These are phyloP conservation scores for Magnaporthiopsis incrustans DNA, from an alignment of 2,329 filamentous ascomycete species.

Conservation along the genomic window DNA sequence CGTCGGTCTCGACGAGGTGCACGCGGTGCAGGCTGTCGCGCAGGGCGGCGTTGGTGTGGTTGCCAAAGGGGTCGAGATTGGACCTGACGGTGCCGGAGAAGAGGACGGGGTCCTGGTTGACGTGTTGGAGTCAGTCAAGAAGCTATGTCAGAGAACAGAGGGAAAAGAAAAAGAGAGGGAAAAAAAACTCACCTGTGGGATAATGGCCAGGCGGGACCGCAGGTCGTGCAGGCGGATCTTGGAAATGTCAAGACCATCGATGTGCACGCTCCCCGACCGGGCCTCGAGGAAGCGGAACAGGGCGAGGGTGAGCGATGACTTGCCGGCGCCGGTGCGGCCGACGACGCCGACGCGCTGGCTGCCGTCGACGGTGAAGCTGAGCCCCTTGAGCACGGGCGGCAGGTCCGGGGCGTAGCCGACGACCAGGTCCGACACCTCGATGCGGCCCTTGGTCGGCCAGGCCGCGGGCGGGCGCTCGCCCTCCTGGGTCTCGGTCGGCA, in stretches of 20 bases:
- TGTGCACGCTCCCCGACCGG: constrained; percentile 53
- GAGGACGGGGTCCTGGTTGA: constrained; percentile 60
- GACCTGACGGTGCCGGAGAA: constrained; percentile 71
- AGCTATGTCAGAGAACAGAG: too few species aligned
- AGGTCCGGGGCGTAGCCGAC: constrained; percentile 65
- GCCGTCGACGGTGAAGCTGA: constrained; percentile 57
- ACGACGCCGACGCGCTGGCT: constrained; percentile 70
- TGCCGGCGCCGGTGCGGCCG: constrained; percentile 70
- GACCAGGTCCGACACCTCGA: constrained; percentile 67
- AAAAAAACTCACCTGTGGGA: constrained; percentile 47
- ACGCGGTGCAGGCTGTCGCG: constrained; percentile 62
- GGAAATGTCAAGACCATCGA: constrained; percentile 69
- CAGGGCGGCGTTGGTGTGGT: constrained; percentile 61
- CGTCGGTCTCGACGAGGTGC: constrained; percentile 41
- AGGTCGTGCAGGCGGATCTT: constrained; percentile 63
- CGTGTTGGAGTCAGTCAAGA: constrained; percentile 10
- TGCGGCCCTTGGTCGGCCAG: constrained; percentile 66
- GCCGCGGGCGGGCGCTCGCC: constrained; percentile 56
- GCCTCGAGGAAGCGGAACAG: constrained; percentile 73
- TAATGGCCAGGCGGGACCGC: constrained; percentile 68
- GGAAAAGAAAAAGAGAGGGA: too few species aligned
- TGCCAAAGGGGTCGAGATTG: constrained; percentile 70
- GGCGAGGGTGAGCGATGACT: constrained; percentile 67
- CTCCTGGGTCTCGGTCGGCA: constrained; percentile 58
- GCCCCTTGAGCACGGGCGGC: constrained; percentile 59